phyloP scores from a whole-genome alignment of 352 stramenopile genomes.

The Peronospora destructor region DNA sequence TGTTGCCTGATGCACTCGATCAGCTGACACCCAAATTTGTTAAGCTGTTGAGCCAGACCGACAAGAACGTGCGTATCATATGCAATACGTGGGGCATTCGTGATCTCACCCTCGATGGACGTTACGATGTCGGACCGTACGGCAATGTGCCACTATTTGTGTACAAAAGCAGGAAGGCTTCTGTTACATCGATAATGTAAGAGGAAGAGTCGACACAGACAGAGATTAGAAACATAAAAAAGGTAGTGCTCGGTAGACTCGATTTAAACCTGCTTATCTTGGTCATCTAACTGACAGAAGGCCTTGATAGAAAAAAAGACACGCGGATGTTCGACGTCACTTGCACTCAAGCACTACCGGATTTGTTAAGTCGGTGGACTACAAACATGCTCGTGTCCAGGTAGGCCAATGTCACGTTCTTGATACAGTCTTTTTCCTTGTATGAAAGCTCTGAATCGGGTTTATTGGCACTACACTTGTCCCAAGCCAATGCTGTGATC shows the following conservation, averaged over 20 bases:
- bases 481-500: conserved; percentile 85
- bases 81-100: conserved; percentile 60
- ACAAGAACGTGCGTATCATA: conserved; percentile 43
- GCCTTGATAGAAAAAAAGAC: not conserved
- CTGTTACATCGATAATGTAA: not conserved
- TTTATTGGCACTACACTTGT: conserved; percentile 84
- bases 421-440: conserved; percentile 79
- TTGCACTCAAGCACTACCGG: conserved; percentile 27
- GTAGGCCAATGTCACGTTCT: conserved; percentile 84
- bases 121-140: conserved; percentile 34
- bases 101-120: conserved; percentile 25
- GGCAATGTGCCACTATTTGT: conserved; percentile 46
- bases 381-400: conserved; percentile 85
- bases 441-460: conserved; percentile 76
- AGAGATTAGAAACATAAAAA: conserved; percentile 1
- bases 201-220: conserved; percentile 8
- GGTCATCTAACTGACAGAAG: not conserved
- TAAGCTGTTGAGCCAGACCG: conserved; percentile 25
- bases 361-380: conserved; percentile 78
- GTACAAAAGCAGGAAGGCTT: conserved; percentile 27
- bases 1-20: conserved; percentile 46
- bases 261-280: conserved; percentile 7
- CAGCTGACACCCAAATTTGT: conserved; percentile 36
- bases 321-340: not conserved
- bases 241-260: conserved; percentile 16